Conservation (phyloP, 441 rosid species). For the Isatis lusitanica region DNA sequence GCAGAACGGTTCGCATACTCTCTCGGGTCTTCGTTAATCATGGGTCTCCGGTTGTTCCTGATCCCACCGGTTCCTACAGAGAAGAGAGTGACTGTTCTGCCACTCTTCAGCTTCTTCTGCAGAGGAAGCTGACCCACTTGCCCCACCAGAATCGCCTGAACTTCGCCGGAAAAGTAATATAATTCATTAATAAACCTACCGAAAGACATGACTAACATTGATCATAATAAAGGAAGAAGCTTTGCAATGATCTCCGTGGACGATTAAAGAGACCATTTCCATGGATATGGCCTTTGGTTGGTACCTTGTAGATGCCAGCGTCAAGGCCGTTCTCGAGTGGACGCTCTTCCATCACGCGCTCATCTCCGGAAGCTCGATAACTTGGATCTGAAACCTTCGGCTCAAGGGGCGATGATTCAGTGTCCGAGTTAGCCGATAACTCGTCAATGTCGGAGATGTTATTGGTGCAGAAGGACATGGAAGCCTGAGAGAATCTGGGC, state of each 20-base stretch:
- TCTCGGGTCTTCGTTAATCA: conserved; percentile 68
- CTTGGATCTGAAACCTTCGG: conserved; percentile 24
- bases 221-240: too few relatives aligned
- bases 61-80: conserved; percentile 88
- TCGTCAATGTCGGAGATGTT: conserved; percentile 42
- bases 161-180: neutral
- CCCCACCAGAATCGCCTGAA: conserved; percentile 89
- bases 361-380: conserved; percentile 27
- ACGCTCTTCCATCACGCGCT: conserved; percentile 43
- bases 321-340: conserved; percentile 80
- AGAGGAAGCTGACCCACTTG: conserved; percentile 80
- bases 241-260: neutral
- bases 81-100: conserved; percentile 57
- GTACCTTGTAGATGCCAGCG: conserved; percentile 76
- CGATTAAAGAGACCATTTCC: neutral
- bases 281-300: neutral
- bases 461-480: conserved; percentile 48
- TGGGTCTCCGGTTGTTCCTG: conserved; percentile 69
- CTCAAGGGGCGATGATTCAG: conserved; percentile 36
- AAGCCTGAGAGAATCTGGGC: conserved; percentile 37
- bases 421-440: conserved; percentile 33
- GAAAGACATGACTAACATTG: neutral
- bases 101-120: conserved; percentile 75
- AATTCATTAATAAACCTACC: neutral
- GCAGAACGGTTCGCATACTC: conserved; percentile 66